These are phyloP conservation scores for Annulohypoxylon moriforme DNA, from an alignment of 495 filamentous ascomycete species.

Conservation along the genomic window DNA sequence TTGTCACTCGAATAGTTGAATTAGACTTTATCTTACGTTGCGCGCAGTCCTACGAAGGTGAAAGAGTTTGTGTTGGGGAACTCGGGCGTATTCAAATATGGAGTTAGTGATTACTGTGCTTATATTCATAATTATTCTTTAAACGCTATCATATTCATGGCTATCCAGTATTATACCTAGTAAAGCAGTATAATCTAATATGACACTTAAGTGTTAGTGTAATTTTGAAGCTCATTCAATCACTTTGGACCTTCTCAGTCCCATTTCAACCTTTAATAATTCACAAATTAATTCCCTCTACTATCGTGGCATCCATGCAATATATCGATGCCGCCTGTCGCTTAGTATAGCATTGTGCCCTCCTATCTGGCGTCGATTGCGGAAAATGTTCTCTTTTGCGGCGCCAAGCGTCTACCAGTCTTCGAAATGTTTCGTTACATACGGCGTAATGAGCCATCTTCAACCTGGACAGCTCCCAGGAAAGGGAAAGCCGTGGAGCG, in stretches of 20 bases:
- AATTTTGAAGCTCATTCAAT: not conserved
- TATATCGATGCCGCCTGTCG: not conserved
- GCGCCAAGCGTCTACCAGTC: constrained; percentile 66
- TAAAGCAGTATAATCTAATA: not conserved
- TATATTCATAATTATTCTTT: constrained; percentile 8
- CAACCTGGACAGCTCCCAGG: constrained; percentile 75
- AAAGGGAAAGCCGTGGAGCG: constrained; percentile 79
- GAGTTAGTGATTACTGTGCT: constrained; percentile 20
- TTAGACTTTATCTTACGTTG: not conserved
- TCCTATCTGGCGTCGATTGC: not conserved
- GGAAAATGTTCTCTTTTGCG: constrained; percentile 69
- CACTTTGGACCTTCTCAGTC: too few species aligned
- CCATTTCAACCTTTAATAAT: not conserved
- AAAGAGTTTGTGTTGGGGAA: constrained; percentile 14
- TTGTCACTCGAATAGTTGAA: not conserved
- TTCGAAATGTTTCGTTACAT: constrained; percentile 80
- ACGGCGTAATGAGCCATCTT: constrained; percentile 71
- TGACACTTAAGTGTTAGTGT: constrained; percentile 5
- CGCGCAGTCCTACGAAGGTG: not conserved
- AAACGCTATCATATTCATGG: not conserved
- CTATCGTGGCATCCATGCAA: not conserved
- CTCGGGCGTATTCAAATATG: constrained; percentile 26
- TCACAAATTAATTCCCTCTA: not conserved
- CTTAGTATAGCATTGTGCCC: too few species aligned
- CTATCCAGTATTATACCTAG: not conserved